Conservation (phyloP, 345 rosid genomes). For the Linum usitatissimum region DNA sequence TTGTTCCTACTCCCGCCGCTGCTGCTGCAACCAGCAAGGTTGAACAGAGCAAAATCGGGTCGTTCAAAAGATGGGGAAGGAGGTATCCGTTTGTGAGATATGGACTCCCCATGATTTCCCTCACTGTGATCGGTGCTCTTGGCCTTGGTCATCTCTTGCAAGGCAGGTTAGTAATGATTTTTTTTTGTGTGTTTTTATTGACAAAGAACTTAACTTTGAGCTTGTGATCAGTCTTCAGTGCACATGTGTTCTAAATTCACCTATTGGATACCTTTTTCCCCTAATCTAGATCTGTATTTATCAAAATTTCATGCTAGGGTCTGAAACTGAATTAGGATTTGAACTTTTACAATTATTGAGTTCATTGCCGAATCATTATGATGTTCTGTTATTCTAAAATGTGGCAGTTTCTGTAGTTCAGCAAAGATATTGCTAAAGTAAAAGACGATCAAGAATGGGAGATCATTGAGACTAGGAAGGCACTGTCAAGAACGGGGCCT, state of each 20-base stretch:
- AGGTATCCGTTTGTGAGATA: constrained; percentile 75
- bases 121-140: constrained; percentile 65
- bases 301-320: background rate
- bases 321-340: background rate
- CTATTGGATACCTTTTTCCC: background rate
- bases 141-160: constrained; percentile 89
- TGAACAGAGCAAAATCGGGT: constrained; percentile 16
- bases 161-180: constrained; percentile 52
- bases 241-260: background rate
- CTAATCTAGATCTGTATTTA: background rate
- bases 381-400: constrained; percentile 14
- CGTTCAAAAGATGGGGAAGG: constrained; percentile 83
- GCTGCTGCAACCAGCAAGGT: background rate
- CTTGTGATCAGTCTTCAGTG: background rate
- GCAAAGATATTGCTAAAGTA: constrained; percentile 84
- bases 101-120: constrained; percentile 93
- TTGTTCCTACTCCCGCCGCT: background rate
- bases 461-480: constrained; percentile 64
- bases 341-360: too few species aligned
- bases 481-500: constrained; percentile 75
- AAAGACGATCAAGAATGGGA: constrained; percentile 91
- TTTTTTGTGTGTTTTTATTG: background rate
- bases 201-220: background rate
- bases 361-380: background rate
- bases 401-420: constrained; percentile 28